Evolutionary conservation across 805 yeast genomes (phyloP).

Genomic region (Saturnispora kantuleensis): DNA sequence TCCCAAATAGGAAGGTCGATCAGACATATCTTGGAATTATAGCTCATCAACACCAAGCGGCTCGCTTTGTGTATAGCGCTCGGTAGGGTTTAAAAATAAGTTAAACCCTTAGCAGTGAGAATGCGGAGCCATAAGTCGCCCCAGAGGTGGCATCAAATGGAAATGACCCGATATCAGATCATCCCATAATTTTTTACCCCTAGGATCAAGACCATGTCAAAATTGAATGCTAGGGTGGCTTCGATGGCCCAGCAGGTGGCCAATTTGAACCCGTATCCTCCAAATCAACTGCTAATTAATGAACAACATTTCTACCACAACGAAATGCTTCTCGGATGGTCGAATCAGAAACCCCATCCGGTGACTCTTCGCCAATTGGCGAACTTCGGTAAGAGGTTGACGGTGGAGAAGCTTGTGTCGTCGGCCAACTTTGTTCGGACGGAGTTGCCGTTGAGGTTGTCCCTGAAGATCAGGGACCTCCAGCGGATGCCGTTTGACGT

Average conservation of each 20-base stretch:
- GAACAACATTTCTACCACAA: slow-evolving; percentile 84
- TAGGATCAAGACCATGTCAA: neutral
- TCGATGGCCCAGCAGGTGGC: slow-evolving; percentile 1
- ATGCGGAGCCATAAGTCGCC: no score
- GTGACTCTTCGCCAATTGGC: slow-evolving; percentile 86
- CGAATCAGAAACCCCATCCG: slow-evolving; percentile 67
- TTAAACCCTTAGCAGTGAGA: no score
- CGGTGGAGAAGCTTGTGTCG: slow-evolving; percentile 64
- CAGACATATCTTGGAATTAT: no score
- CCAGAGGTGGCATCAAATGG: neutral
- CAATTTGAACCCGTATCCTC: slow-evolving; percentile 9
- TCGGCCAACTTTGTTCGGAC: slow-evolving; percentile 84
- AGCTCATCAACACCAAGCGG: no score
- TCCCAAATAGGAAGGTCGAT: neutral
- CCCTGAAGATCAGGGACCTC: slow-evolving; percentile 67
- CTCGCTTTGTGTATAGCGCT: no score
- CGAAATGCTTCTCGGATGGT: slow-evolving; percentile 53
- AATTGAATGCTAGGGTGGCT: slow-evolving; percentile 1
- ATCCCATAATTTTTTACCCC: neutral
- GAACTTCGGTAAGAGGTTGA: slow-evolving; percentile 72
- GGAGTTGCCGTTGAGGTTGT: slow-evolving; percentile 77
- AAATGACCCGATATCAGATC: neutral
- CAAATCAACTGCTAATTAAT: slow-evolving; percentile 12
- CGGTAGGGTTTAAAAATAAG: no score
- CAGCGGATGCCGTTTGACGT: slow-evolving; percentile 76